Conservation (phyloP, 2,329 filamentous ascomycete species). For the Neofusicoccum sp. region DNA sequence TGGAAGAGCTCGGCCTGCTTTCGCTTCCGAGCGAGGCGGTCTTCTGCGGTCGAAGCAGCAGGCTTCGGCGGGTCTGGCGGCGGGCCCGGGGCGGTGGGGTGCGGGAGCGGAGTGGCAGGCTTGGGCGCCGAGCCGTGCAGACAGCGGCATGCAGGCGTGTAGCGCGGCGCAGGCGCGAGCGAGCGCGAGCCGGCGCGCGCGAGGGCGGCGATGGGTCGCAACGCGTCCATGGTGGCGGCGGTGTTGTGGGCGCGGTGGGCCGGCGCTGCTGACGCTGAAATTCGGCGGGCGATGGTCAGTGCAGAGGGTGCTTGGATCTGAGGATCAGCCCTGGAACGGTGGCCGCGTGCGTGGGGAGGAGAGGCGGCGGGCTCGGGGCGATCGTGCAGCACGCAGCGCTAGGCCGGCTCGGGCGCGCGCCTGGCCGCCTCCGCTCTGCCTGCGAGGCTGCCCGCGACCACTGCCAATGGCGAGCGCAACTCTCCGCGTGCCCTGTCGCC, state of each 20-base stretch:
- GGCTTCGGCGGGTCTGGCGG: constrained; percentile 58
- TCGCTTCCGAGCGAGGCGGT: constrained; percentile 48
- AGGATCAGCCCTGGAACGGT: constrained; percentile 11
- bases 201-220: not conserved
- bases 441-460: constrained; percentile 4
- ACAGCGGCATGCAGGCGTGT: constrained; percentile 26
- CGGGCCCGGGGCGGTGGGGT: constrained; percentile 58
- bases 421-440: constrained; percentile 2
- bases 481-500: not conserved
- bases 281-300: not conserved
- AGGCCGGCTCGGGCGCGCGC: constrained; percentile 8
- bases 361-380: constrained; percentile 7
- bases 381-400: not conserved
- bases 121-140: constrained; percentile 44
- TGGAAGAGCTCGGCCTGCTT: constrained; percentile 51
- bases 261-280: not conserved
- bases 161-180: not conserved
- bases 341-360: constrained; percentile 4
- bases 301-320: constrained; percentile 8
- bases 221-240: not conserved
- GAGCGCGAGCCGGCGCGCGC: not conserved
- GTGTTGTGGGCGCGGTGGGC: not conserved
- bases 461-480: not conserved
- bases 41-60: constrained; percentile 46
- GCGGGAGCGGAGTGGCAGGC: constrained; percentile 55